Evolutionary conservation across 768 basidiomycete species (phyloP), one percentile per base, ranked within the genome.

Genomic region (Coprinopsis strossmayeri): DNA sequence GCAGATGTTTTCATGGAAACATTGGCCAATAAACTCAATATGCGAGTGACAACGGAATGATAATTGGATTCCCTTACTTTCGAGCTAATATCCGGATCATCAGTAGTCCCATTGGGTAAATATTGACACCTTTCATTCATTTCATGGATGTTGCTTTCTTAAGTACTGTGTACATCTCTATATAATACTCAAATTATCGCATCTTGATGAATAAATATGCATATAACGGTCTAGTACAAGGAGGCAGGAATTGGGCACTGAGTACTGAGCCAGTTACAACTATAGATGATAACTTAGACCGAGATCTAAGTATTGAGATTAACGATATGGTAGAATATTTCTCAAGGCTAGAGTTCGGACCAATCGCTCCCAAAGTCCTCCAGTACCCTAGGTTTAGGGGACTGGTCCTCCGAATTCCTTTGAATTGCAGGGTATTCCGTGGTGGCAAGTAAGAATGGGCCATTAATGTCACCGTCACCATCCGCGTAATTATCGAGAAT

Each of bases 1-100:
- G 18, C 54, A 90, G 89, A 89, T 61, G 76, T 89, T 1, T 91
- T 88, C 57, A 90, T 91, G 88, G 88, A 89, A 63, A 89, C 84
- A 0, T 68, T 91, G 23, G 85, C 87, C 2, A 87, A 87, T 64
- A 87, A 87, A 56, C 70, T 91, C 37, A 87, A 84, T 45, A 73
- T 87, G 74, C 69, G 61, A 30, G 60, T 67, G 12, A 58, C 58
- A 13, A 50, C 61, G 5, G n/a, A n/a, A n/a, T 61, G 30, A 18
- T 51, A 34, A 41, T n/a, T 40, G 12, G 18, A 23, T 24, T 51
- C 23, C 21, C 21, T 34, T 12, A 46, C 11, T 42, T 38, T 42
- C 21, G n/a, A n/a, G n/a, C n/a, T n/a, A n/a, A n/a, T n/a, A n/a
- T n/a, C n/a, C n/a, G n/a, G n/a, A n/a, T n/a, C n/a, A n/a, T n/a